These are phyloP conservation scores for Aspergillus spinulosporus DNA, from an alignment of 2,329 filamentous ascomycete genomes.

Conservation along the genomic window DNA sequence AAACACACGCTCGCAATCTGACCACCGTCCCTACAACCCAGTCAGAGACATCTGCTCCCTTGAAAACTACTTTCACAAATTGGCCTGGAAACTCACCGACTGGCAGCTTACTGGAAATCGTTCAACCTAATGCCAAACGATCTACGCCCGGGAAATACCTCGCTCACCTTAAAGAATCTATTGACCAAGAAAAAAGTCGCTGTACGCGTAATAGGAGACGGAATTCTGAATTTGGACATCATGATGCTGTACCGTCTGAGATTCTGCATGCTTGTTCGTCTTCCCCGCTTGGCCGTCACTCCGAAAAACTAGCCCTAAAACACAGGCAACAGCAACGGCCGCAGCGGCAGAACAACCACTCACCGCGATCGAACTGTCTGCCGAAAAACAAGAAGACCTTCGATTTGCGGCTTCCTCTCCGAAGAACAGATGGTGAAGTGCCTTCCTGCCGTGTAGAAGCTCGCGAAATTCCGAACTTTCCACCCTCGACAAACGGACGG, in stretches of 20 bases:
- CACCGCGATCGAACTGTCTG: background rate
- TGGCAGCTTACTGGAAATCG: conserved; percentile 15
- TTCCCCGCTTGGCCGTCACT: background rate
- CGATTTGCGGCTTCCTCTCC: background rate
- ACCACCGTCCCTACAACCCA: background rate
- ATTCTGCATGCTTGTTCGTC: background rate
- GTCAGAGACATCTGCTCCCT: background rate
- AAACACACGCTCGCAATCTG: background rate
- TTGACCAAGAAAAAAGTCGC: background rate
- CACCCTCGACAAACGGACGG: too few species aligned
- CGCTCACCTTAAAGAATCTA: background rate
- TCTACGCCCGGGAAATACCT: background rate
- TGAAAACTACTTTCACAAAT: conserved; percentile 17
- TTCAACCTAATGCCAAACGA: conserved; percentile 13
- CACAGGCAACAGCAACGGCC: background rate
- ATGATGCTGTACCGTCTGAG: background rate
- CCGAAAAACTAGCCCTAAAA: background rate
- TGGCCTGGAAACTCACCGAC: conserved; percentile 4
- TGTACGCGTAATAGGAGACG: background rate
- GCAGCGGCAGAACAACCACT: background rate
- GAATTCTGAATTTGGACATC: background rate
- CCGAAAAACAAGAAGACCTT: background rate
- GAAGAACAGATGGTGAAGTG: background rate
- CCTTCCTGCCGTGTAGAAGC: background rate
- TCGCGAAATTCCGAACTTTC: background rate